These are phyloP conservation scores for Lecanicillium sp. DNA, from an alignment of 2,329 filamentous ascomycete species.

Conservation along the genomic window DNA sequence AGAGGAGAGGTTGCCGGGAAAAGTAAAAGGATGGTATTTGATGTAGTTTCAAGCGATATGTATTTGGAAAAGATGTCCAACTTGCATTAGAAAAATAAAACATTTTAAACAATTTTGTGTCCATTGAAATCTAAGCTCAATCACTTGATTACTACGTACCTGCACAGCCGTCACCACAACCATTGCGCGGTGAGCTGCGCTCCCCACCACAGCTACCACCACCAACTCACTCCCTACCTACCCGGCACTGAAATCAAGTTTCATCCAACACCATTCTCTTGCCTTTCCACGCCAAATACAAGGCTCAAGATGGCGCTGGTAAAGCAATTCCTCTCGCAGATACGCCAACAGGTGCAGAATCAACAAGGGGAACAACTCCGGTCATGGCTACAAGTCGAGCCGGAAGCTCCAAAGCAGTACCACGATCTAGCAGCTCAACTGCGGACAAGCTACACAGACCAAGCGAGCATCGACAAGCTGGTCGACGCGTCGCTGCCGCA, in stretches of 20 bases:
- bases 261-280: not conserved
- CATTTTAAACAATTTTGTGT: too few species aligned
- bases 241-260: too few species aligned
- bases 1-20: too few species aligned
- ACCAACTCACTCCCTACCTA: not conserved
- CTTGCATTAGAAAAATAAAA: not conserved
- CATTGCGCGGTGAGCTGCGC: too few species aligned
- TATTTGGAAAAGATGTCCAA: not conserved
- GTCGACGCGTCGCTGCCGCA: constrained; percentile 58
- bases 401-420: constrained; percentile 59
- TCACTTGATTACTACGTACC: too few species aligned
- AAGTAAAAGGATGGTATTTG: not conserved
- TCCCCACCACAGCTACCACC: too few species aligned
- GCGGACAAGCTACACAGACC: constrained; percentile 41
- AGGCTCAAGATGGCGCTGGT: constrained; percentile 48
- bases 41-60: not conserved
- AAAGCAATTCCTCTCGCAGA: constrained; percentile 57
- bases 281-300: not conserved
- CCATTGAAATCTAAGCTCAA: too few species aligned
- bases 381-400: constrained; percentile 67
- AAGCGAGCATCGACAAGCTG: constrained; percentile 50
- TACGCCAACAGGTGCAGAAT: constrained; percentile 46
- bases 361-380: constrained; percentile 59
- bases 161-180: too few species aligned
- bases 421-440: constrained; percentile 60